A percentile compares a stretch with the other conserved stretches of the same genome.
Conservation (phyloP, 2,329 filamentous ascomycete genomes). For the Neocatenulostroma microsporum region DNA sequence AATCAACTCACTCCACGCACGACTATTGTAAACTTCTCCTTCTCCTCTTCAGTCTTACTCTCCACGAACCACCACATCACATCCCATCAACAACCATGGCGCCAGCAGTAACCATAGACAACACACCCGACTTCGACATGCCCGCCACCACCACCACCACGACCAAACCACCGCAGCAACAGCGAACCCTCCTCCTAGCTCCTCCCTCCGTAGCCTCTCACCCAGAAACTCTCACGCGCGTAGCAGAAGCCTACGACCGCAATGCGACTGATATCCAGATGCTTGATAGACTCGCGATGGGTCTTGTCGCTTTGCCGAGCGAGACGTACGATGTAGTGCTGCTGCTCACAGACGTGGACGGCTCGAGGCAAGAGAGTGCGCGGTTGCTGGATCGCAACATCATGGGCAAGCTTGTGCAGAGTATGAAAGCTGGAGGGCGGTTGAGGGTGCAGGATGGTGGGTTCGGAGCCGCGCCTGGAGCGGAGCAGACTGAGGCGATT, state of each 20-base stretch:
- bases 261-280: slow-evolving; percentile 83
- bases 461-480: slow-evolving; percentile 39
- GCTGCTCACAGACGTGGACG: slow-evolving; percentile 71
- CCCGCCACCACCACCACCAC: slow-evolving; percentile 20
- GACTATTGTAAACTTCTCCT: not conserved
- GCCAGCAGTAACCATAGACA: slow-evolving; percentile 33
- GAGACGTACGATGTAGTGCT: slow-evolving; percentile 78
- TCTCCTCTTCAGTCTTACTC: not conserved
- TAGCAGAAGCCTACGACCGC: slow-evolving; percentile 68
- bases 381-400: slow-evolving; percentile 60
- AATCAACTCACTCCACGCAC: not conserved
- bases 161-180: slow-evolving; percentile 20
- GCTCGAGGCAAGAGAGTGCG: slow-evolving; percentile 55
- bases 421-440: slow-evolving; percentile 61
- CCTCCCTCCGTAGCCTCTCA: slow-evolving; percentile 84
- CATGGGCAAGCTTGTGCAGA: slow-evolving; percentile 59
- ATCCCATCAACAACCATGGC: too few species aligned
- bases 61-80: too few species aligned
- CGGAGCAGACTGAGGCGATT: slow-evolving; percentile 66
- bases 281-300: slow-evolving; percentile 84
- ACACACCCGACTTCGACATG: slow-evolving; percentile 29
- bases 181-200: slow-evolving; percentile 72
- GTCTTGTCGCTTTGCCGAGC: slow-evolving; percentile 67
- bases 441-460: slow-evolving; percentile 62
- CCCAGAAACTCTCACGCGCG: slow-evolving; percentile 63